A percentile compares a stretch with the other conserved stretches of the same genome.
These are phyloP conservation scores for Elongisporangium undulatum DNA, from an alignment of 352 stramenopile species.

Conservation along the genomic window DNA sequence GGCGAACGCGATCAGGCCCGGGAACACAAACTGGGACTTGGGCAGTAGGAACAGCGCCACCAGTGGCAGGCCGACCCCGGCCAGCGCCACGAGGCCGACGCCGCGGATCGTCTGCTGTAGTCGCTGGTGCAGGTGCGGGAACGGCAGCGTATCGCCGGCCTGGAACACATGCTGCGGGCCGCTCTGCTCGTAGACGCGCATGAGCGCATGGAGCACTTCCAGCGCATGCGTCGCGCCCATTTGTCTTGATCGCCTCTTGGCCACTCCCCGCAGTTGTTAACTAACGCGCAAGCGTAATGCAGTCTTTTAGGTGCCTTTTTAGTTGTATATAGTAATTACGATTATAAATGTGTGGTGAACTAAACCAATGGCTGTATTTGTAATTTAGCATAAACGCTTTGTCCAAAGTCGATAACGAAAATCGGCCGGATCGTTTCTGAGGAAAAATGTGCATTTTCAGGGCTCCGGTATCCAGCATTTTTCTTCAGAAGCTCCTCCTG, in stretches of 20 bases:
- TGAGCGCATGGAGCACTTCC: conserved; percentile 40
- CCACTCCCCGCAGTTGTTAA: not conserved
- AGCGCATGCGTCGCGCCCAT: conserved; percentile 52
- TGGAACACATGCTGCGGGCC: not conserved
- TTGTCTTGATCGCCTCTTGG: not conserved
- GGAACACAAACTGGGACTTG: conserved; percentile 27
- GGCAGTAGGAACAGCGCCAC: conserved; percentile 23
- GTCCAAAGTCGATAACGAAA: no score
- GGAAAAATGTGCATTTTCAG: no score
- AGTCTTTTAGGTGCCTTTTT: not conserved
- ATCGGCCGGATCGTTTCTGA: no score
- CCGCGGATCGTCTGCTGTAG: conserved; percentile 46
- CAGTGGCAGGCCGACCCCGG: conserved; percentile 16
- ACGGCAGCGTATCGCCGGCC: conserved; percentile 10
- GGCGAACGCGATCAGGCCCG: conserved; percentile 17
- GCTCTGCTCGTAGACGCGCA: conserved; percentile 19
- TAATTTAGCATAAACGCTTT: no score
- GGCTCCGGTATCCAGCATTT: no score
- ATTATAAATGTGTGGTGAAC: not conserved
- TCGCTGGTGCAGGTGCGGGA: conserved; percentile 46
- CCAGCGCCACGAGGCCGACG: conserved; percentile 27
- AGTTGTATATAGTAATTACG: not conserved
- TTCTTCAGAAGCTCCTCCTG: no score
- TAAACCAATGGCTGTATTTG: conserved; percentile 1
- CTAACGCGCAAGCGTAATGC: not conserved